Evolutionary conservation across 495 filamentous ascomycete species (phyloP).

Genomic region (Talaromyces borbonicus): DNA sequence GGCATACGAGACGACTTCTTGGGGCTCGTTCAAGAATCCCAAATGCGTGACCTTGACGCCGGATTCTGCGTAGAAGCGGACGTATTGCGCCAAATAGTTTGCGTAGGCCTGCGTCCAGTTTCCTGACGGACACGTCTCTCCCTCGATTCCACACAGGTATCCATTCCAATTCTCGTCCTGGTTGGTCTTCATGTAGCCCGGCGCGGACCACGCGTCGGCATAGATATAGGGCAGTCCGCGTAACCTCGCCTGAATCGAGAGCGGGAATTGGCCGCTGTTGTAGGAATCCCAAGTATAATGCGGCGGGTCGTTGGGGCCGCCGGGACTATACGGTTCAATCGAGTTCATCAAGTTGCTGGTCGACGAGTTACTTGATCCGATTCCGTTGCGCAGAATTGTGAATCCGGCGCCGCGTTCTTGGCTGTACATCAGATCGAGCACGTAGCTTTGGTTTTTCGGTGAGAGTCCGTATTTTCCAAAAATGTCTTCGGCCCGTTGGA

Average conservation of each 20-base stretch:
- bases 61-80: conserved; percentile 38
- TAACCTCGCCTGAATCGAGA: conserved; percentile 34
- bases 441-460: conserved; percentile 24
- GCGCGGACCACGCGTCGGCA: conserved; percentile 47
- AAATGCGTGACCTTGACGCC: conserved; percentile 40
- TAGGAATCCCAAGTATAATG: conserved; percentile 38
- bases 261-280: conserved; percentile 41
- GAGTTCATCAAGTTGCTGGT: conserved; percentile 24
- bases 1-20: conserved; percentile 20
- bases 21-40: conserved; percentile 50
- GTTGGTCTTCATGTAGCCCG: conserved; percentile 50
- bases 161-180: conserved; percentile 27
- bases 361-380: conserved; percentile 20
- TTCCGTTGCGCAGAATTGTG: conserved; percentile 42
- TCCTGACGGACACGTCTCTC: conserved; percentile 31
- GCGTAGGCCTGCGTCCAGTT: conserved; percentile 49
- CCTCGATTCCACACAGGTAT: conserved; percentile 39
- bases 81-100: conserved; percentile 42
- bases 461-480: conserved; percentile 10
- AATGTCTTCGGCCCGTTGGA: conserved; percentile 28
- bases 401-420: conserved; percentile 38
- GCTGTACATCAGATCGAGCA: conserved; percentile 39
- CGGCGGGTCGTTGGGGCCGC: conserved; percentile 19
- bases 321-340: conserved; percentile 32
- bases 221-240: conserved; percentile 38